Conservation (phyloP, 192 early-diverging fungal species). For the Chytriomyces sp. region DNA sequence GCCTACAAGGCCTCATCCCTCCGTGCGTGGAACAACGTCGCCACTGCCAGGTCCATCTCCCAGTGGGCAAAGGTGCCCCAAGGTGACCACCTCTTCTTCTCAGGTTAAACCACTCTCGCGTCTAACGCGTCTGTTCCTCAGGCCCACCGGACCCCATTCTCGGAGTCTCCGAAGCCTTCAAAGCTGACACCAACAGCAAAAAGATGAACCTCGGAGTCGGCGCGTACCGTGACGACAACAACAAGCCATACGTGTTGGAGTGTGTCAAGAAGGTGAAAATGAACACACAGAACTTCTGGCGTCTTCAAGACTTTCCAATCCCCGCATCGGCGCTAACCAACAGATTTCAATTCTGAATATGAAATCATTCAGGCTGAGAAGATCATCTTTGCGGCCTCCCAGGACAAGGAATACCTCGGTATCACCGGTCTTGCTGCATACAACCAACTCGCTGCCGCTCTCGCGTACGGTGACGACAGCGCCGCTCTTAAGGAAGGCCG, state of each 20-base stretch:
- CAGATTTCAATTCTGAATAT: slow-evolving; percentile 14
- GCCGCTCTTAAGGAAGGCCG: slow-evolving; percentile 68
- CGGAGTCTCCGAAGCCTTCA: slow-evolving; percentile 91
- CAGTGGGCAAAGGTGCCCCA: slow-evolving; percentile 44
- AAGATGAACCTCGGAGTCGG: slow-evolving; percentile 99
- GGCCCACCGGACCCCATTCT: slow-evolving; percentile 66
- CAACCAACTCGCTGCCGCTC: slow-evolving; percentile 77
- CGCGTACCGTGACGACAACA: slow-evolving; percentile 91
- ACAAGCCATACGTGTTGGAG: slow-evolving; percentile 89
- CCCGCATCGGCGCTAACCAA: not conserved
- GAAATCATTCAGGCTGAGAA: slow-evolving; percentile 73
- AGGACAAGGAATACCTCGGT: slow-evolving; percentile 97
- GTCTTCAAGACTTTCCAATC: not conserved
- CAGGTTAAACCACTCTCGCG: not conserved
- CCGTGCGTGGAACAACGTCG: slow-evolving; percentile 18
- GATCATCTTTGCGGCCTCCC: slow-evolving; percentile 63
- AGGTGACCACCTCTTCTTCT: slow-evolving; percentile 15
- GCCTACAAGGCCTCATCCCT: slow-evolving; percentile 25
- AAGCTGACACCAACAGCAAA: slow-evolving; percentile 82
- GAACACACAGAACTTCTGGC: not conserved
- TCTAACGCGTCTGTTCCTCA: slow-evolving; percentile 1
- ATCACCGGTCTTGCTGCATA: slow-evolving; percentile 91
- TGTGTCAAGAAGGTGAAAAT: slow-evolving; percentile 80
- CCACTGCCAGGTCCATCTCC: slow-evolving; percentile 18
- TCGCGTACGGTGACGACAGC: slow-evolving; percentile 85